These are phyloP conservation scores for Penicillium sp. DNA, from an alignment of 2,329 filamentous ascomycete species.

Conservation along the genomic window DNA sequence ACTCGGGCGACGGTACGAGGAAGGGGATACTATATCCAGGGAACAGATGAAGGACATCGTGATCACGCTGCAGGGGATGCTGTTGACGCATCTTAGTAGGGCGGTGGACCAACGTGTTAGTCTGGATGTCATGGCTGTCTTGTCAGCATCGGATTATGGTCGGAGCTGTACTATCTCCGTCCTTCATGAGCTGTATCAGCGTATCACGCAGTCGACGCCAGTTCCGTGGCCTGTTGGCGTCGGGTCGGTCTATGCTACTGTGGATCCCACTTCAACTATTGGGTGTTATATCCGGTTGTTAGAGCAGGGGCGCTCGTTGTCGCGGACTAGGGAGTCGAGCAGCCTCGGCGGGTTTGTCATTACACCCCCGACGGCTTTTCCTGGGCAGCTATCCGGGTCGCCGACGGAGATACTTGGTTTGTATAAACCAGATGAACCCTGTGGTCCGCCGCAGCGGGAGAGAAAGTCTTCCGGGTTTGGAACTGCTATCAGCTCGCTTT, in stretches of 20 bases:
- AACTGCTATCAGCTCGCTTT: neutral
- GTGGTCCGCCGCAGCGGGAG: neutral
- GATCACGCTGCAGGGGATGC: conserved; percentile 36
- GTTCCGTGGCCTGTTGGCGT: conserved; percentile 4
- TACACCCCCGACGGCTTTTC: neutral
- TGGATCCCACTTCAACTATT: conserved; percentile 3
- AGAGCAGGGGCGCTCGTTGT: neutral
- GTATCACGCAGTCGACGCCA: conserved; percentile 21
- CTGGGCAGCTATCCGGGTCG: neutral
- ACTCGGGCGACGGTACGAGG: conserved; percentile 36
- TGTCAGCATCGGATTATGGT: conserved; percentile 37
- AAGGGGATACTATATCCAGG: conserved; percentile 38
- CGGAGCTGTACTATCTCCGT: conserved; percentile 37
- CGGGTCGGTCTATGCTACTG: neutral
- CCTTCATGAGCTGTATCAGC: conserved; percentile 20
- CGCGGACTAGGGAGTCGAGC: neutral
- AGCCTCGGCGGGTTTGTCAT: neutral
- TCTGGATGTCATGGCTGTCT: conserved; percentile 33
- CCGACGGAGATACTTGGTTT: neutral
- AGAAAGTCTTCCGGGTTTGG: neutral
- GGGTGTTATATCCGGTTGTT: conserved; percentile 3
- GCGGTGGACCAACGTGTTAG: conserved; percentile 28
- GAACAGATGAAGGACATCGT: conserved; percentile 43
- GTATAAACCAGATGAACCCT: neutral
- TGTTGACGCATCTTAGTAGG: conserved; percentile 32